Base-by-base conservation (phyloP, 441 rosid species). In the Viola pubescens region DNA sequence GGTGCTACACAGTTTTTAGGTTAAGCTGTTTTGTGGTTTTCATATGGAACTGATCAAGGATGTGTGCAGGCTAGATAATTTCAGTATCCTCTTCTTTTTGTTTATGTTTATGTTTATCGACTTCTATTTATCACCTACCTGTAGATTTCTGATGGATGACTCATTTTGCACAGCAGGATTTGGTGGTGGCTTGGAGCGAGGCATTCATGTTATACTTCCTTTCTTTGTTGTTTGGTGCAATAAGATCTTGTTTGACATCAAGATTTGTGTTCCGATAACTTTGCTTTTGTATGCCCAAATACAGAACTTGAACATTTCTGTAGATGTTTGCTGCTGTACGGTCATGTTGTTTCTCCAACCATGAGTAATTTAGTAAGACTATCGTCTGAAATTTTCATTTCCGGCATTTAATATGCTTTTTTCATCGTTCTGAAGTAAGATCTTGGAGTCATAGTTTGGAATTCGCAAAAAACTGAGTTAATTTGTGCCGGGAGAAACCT, bases 91-190 rank as follows among this genome's bases (percentile, higher is more conserved):
- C 26, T 46, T 40, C 1, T 1, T 6, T 51, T 38, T 5, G 19
- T 16, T 16, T 16, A 16, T 52, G 8, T 34, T 0, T 6, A 8
- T 12, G 5, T 46, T 44, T 37, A 52, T 1, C 47, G 13, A 62
- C 4, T 10, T 7, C 0, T 16, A 37, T 3, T 3, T 53, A 12
- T 2, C 54, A 1, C 19, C 45, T 19, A 42, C 40, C 4, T 38
- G 34, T 66, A 16, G 34, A 11, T 8, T 57, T 38, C 6, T 44
- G 50, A 65, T 45, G 48, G 16, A 9, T 8, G 41, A 34, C 37
- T 56, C 42, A 11, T 64, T 4, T 26, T 57, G 57, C 64, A 47
- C 56, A 42, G 47, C 54, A 58, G 39, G 6, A 9, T 40, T 14
- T 39, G n/a, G 8, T 37, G 26, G 59, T 45, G 50, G 14, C 19